Evolutionary conservation across 73 alveolate species (phyloP), one percentile per base, ranked within the genome.

Genomic region (Halteria grandinella): DNA sequence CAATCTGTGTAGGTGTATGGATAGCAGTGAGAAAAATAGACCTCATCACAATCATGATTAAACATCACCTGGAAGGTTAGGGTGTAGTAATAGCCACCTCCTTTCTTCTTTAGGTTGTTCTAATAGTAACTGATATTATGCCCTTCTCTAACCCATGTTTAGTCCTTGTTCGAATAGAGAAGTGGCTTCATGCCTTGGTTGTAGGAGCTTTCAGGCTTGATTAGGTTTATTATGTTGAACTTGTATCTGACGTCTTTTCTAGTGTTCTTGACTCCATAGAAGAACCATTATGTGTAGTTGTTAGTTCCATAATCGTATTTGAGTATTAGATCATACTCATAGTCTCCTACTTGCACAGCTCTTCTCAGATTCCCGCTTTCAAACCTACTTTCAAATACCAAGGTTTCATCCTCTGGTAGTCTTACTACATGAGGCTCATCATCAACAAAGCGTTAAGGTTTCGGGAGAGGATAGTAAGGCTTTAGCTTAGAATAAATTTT

Each of bases 1-100:
- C n/a, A n/a, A n/a, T 97, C 99, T 1, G 99, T 86, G 73, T 91
- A 97, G n/a, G 99, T 97, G 88, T 95, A 98, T 7, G 99, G 99
- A 75, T 95, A 94, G 83, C 99, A 92, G 73, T 98, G 98, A 21
- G 99, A 99, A 72, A 98, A 91, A 81, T 88, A 97, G 7, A 97
- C 95, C 52, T 97, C 94, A 78, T 98, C 99, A 48, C 88, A 63
- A 55, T 97, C 99, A 74, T 95, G 88, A 85, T 92, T 89, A 70
- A 97, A 95, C 34, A 94, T 75, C 36, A 89, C 95, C 12, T 94
- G 93, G 86, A 96, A 98, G 24, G 99, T 95, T 69, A 98, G 62
- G 45, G 99, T 93, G 80, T 95, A 98, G 91, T 93, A 98, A 72
- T 91, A 77, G 32, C 98, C 96, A 34, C 90, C 94, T 72, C 88